phyloP scores from a whole-genome alignment of 371 early-diverging fungal genomes.

The Actinomortierella ambigua region DNA sequence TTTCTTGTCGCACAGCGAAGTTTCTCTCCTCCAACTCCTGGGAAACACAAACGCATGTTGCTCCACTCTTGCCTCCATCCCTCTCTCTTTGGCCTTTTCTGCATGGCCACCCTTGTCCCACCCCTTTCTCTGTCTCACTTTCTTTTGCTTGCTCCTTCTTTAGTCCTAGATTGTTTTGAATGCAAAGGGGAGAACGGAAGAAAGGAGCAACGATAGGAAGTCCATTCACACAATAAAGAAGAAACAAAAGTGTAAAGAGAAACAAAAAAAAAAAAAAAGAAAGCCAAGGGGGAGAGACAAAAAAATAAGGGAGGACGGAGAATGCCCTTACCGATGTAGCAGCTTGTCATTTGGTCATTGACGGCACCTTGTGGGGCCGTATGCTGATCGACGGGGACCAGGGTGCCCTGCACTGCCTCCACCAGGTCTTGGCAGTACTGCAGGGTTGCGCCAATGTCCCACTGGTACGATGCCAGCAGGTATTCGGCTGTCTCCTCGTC shows the following conservation, averaged over 20 bases:
- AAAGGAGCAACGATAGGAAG: no score
- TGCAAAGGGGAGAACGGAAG: no score
- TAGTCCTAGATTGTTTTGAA: no score
- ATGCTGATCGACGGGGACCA: conserved; percentile 37
- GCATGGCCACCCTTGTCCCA: not conserved
- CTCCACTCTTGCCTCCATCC: no score
- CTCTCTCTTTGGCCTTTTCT: no score
- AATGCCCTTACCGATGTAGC: conserved; percentile 57
- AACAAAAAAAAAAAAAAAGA: not conserved
- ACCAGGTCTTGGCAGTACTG: conserved; percentile 46
- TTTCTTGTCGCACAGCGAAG: no score
- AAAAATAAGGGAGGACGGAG: no score
- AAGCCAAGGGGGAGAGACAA: conserved; percentile 1
- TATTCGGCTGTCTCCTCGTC: conserved; percentile 44
- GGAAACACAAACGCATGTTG: no score
- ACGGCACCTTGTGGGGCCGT: conserved; percentile 51
- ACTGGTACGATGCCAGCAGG: conserved; percentile 37
- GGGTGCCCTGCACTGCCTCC: conserved; percentile 51
- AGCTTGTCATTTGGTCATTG: conserved; percentile 61
- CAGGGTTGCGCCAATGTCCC: conserved; percentile 44
- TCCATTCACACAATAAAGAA: not conserved
- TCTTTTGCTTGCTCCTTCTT: no score
- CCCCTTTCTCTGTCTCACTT: not conserved
- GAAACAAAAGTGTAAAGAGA: not conserved
- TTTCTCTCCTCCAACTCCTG: no score